phyloP scores from a whole-genome alignment of 202 grass and related monocot genomes.

The Eragrostis tef region DNA sequence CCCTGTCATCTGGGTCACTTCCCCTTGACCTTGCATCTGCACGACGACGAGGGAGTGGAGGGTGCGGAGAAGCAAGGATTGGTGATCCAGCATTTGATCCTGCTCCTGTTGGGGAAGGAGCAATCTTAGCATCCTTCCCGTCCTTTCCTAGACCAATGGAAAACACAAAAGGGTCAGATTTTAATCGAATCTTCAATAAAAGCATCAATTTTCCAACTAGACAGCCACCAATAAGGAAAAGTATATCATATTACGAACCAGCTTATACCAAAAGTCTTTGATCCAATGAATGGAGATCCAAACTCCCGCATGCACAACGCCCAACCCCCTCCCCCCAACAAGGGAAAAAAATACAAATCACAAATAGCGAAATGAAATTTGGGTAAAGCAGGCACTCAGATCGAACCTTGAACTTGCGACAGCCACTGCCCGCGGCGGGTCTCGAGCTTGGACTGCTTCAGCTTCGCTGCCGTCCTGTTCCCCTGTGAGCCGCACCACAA shows the following conservation, averaged over 20 bases:
- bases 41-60: slow-evolving; percentile 53
- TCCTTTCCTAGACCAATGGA: slow-evolving; percentile 58
- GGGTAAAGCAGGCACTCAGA: slow-evolving; percentile 11
- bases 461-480: slow-evolving; percentile 79
- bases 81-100: slow-evolving; percentile 54
- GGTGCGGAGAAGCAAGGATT: slow-evolving; percentile 54
- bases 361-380: background rate
- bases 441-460: slow-evolving; percentile 98
- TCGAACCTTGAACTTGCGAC: slow-evolving; percentile 91
- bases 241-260: background rate
- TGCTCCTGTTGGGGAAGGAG: slow-evolving; percentile 12
- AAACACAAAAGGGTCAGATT: slow-evolving; percentile 40
- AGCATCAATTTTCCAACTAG: slow-evolving; percentile 10
- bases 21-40: slow-evolving; percentile 42
- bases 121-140: slow-evolving; percentile 53
- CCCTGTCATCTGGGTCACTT: slow-evolving; percentile 54
- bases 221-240: background rate
- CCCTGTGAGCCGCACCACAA: slow-evolving; percentile 41
- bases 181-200: slow-evolving; percentile 11
- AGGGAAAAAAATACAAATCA: background rate
- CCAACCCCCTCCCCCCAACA: slow-evolving; percentile 2
- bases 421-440: slow-evolving; percentile 97
- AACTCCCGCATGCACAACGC: slow-evolving; percentile 33
- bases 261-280: background rate
- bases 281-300: slow-evolving; percentile 39